A percentile compares a stretch with the other conserved stretches of the same genome.
phyloP scores from a whole-genome alignment of 2,329 filamentous ascomycete genomes.

The Xylaria sp. region DNA sequence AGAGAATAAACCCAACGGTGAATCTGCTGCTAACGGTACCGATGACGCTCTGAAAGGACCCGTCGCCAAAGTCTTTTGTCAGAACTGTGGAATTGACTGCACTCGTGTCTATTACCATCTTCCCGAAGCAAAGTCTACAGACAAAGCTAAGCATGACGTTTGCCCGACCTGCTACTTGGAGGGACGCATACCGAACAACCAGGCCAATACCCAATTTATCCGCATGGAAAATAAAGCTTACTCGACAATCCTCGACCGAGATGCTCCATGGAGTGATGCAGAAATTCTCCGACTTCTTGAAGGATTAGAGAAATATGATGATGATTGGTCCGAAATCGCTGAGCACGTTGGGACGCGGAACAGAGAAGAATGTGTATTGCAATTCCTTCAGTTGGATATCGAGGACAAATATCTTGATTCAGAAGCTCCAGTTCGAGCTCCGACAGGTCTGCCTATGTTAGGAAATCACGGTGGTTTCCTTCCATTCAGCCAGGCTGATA shows the following conservation, averaged over 20 bases:
- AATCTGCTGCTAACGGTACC: conserved; percentile 74
- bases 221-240: conserved; percentile 91
- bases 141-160: conserved; percentile 82
- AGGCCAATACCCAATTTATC: conserved; percentile 81
- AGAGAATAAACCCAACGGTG: conserved; percentile 80
- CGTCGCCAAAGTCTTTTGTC: conserved; percentile 80
- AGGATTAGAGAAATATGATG: conserved; percentile 90
- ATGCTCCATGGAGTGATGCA: conserved; percentile 89
- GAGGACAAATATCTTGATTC: conserved; percentile 96
- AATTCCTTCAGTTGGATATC: conserved; percentile 95
- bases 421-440: conserved; percentile 66
- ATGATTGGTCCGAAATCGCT: conserved; percentile 94
- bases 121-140: conserved; percentile 63
- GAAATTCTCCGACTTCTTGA: conserved; percentile 91
- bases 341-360: conserved; percentile 92
- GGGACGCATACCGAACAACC: conserved; percentile 81
- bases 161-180: conserved; percentile 93
- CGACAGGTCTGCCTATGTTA: conserved; percentile 71
- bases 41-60: conserved; percentile 74
- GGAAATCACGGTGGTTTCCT: conserved; percentile 80
- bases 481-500: conserved; percentile 92
- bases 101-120: conserved; percentile 71
- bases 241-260: conserved; percentile 79
- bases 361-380: conserved; percentile 93
- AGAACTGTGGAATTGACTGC: conserved; percentile 92